Conservation (phyloP, 768 basidiomycete species). For the Termitomyces sp. region DNA sequence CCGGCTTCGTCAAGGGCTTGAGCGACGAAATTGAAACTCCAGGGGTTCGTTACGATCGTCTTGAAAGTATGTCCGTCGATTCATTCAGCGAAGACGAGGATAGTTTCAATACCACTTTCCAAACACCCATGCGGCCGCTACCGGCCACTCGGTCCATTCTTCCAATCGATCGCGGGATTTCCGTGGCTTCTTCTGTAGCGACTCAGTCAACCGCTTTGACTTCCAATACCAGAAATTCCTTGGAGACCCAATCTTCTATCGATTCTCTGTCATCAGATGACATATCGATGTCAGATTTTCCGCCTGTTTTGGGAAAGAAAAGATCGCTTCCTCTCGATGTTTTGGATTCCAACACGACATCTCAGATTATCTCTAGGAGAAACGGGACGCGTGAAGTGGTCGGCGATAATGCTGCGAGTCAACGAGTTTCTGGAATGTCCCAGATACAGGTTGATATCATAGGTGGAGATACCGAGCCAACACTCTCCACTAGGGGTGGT, state of each 20-base stretch:
- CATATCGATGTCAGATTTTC: slow-evolving; percentile 27
- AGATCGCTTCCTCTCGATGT: slow-evolving; percentile 26
- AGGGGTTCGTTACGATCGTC: slow-evolving; percentile 34
- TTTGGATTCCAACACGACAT: slow-evolving; percentile 13
- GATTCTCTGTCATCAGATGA: slow-evolving; percentile 30
- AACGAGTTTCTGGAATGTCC: not conserved
- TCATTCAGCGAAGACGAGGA: slow-evolving; percentile 36
- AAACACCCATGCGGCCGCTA: slow-evolving; percentile 43
- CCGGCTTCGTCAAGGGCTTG: slow-evolving; percentile 54
- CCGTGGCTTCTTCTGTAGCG: slow-evolving; percentile 10
- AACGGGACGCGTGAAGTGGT: not conserved
- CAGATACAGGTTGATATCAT: not conserved
- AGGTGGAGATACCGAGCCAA: slow-evolving; percentile 9
- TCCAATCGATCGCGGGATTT: slow-evolving; percentile 11
- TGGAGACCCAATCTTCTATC: slow-evolving; percentile 34
- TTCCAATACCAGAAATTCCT: slow-evolving; percentile 30
- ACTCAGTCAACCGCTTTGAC: slow-evolving; percentile 33
- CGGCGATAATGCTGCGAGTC: not conserved
- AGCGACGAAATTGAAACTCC: slow-evolving; percentile 42
- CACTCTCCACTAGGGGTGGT: slow-evolving; percentile 13
- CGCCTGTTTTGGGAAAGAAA: slow-evolving; percentile 37
- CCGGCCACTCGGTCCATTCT: slow-evolving; percentile 4
- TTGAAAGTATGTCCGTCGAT: slow-evolving; percentile 22
- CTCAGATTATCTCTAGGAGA: slow-evolving; percentile 8
- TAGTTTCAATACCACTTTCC: slow-evolving; percentile 61